Evolutionary conservation across 257 asterid species (phyloP).

Genomic region (Petunia secreta): DNA sequence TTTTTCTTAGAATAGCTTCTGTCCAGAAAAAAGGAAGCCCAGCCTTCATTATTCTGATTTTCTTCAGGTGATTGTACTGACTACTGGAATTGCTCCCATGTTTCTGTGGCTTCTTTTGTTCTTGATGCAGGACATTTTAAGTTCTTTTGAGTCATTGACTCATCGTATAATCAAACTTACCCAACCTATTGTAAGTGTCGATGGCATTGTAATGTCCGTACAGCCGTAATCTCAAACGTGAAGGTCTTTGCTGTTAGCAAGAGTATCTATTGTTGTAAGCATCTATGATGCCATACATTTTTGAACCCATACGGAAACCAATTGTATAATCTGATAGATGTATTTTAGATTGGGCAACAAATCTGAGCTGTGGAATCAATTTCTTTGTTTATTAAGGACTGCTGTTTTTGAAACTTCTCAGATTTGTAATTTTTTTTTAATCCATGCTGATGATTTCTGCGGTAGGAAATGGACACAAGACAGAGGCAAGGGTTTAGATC

Average conservation of each 20-base stretch:
- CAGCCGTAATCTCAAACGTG: neutral
- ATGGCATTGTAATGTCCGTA: neutral
- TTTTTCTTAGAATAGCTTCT: neutral
- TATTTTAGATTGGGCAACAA: conserved; percentile 23
- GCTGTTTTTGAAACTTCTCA: conserved; percentile 1
- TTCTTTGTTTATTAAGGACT: conserved; percentile 16
- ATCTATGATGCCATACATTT: neutral
- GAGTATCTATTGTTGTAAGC: conserved; percentile 10
- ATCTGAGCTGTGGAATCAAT: conserved; percentile 21
- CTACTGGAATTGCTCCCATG: neutral
- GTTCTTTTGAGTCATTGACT: neutral
- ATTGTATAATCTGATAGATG: conserved; percentile 17
- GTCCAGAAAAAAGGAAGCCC: neutral
- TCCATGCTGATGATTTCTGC: conserved; percentile 24
- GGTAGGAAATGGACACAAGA: conserved; percentile 91
- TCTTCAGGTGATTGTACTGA: conserved; percentile 3
- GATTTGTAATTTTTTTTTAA: conserved; percentile 13
- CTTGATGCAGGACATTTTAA: neutral
- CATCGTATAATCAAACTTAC: neutral
- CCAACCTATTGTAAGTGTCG: neutral
- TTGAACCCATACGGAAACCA: neutral
- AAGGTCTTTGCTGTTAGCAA: neutral
- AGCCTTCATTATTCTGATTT: neutral
- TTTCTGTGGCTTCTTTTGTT: neutral
- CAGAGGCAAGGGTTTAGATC: conserved; percentile 84